Evolutionary conservation across 2,329 filamentous ascomycete species (phyloP).

Genomic region (Trichocomaceae sp.): DNA sequence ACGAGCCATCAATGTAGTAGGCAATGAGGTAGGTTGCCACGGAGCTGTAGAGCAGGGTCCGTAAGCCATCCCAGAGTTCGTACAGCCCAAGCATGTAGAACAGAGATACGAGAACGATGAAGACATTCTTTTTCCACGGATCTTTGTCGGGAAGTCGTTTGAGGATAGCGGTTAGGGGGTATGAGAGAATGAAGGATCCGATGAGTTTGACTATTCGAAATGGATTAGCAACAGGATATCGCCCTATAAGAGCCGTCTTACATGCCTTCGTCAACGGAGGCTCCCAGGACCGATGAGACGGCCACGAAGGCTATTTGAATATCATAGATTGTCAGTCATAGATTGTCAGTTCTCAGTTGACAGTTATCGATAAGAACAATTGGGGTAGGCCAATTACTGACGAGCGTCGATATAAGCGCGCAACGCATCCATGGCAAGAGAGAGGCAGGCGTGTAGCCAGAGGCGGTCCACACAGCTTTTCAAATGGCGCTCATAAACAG

Average conservation of each 20-base stretch:
- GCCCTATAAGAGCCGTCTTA: constrained; percentile 5
- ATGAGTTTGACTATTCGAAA: constrained; percentile 76
- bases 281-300: constrained; percentile 51
- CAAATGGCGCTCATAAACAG: constrained; percentile 1
- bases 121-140: constrained; percentile 79
- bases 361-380: not conserved
- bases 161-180: constrained; percentile 78
- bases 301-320: constrained; percentile 45
- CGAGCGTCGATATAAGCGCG: constrained; percentile 14
- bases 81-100: constrained; percentile 95
- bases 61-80: constrained; percentile 78
- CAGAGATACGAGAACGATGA: constrained; percentile 69
- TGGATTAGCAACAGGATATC: not conserved
- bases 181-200: constrained; percentile 82
- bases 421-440: constrained; percentile 13
- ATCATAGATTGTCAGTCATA: constrained; percentile 1
- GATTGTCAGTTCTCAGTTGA: too few relatives aligned
- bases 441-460: constrained; percentile 1
- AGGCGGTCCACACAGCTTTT: not conserved
- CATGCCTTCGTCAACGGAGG: constrained; percentile 59
- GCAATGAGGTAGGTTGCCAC: constrained; percentile 77
- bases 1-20: constrained; percentile 72
- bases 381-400: not conserved
- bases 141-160: constrained; percentile 84
- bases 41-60: constrained; percentile 72